These are phyloP conservation scores for Plantago major DNA, from an alignment of 257 asterid genomes.

Conservation along the genomic window DNA sequence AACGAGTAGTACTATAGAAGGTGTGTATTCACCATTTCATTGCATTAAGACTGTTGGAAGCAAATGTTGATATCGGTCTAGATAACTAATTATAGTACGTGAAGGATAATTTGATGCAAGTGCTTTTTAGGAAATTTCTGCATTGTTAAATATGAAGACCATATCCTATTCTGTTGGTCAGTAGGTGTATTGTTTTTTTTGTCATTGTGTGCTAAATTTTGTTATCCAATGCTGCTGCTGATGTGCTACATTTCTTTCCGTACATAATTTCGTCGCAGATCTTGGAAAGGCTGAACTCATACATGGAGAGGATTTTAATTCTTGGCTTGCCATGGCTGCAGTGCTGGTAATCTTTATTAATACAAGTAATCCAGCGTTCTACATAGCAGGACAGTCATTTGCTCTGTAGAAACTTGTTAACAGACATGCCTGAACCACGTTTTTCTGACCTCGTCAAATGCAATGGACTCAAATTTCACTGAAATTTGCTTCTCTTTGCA, in stretches of 20 bases:
- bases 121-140: too few species aligned
- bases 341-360: slow-evolving; percentile 63
- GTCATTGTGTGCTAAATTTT: neutral
- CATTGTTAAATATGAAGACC: too few species aligned
- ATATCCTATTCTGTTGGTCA: too few species aligned
- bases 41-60: neutral
- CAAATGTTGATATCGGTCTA: too few species aligned
- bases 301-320: slow-evolving; percentile 76
- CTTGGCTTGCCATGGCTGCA: slow-evolving; percentile 93
- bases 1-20: neutral
- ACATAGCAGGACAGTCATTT: neutral
- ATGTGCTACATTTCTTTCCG: neutral
- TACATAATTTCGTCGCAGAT: slow-evolving; percentile 49
- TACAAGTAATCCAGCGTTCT: neutral
- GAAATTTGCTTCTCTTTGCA: neutral
- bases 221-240: too few species aligned
- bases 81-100: too few species aligned
- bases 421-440: neutral
- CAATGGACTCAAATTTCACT: neutral
- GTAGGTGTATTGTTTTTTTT: neutral
- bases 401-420: neutral
- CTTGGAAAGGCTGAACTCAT: slow-evolving; percentile 83
- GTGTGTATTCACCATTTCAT: neutral
- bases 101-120: too few species aligned
- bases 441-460: neutral